Base-by-base conservation (phyloP, 163 green algal genomes). In the Smithsoniella earleae region DNA sequence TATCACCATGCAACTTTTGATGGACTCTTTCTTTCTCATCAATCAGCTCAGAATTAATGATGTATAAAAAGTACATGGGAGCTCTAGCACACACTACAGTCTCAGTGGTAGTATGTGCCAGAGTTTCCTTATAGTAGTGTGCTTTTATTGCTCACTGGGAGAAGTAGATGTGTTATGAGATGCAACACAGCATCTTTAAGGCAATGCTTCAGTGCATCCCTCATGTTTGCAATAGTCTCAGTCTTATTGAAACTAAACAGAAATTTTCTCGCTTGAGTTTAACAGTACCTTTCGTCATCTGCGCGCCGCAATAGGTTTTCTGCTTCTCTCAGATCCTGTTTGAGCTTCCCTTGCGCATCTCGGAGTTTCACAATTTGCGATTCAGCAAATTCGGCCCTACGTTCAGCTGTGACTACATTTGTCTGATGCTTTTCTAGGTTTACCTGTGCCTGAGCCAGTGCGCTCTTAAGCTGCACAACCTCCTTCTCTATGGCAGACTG, bases 241-340 rank as follows among this genome's bases (percentile, higher is more conserved):
- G n/a, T n/a, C n/a, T n/a, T n/a, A n/a, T n/a, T n/a, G n/a, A n/a
- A n/a, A n/a, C n/a, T n/a, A n/a, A n/a, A n/a, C n/a, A n/a, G n/a
- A n/a, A n/a, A n/a, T n/a, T n/a, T n/a, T n/a, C n/a, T n/a, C n/a
- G n/a, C n/a, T n/a, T n/a, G n/a, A n/a, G n/a, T n/a, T n/a, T 65
- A 30, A 65, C 8, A n/a, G 34, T 13, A 69, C 58, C 58, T 69
- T 38, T 69, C 58, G 28, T 69, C 58, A 40, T 69, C 25, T 34
- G 25, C 22, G 6, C n/a, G 25, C 6, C 31, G 20, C 20, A 69
- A 40, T 33, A 69, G 20, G 5, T 18, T 25, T 36, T 69, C 1
- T 38, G 58, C 58, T 43, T 34, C n/a, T 4, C 58, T 30, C 58
- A 69, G 34, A 3, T 36, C 58, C 25, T 36, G 58, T 34, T 69